Conservation (phyloP, 2,329 filamentous ascomycete genomes). For the Colletotrichum godetiae region DNA sequence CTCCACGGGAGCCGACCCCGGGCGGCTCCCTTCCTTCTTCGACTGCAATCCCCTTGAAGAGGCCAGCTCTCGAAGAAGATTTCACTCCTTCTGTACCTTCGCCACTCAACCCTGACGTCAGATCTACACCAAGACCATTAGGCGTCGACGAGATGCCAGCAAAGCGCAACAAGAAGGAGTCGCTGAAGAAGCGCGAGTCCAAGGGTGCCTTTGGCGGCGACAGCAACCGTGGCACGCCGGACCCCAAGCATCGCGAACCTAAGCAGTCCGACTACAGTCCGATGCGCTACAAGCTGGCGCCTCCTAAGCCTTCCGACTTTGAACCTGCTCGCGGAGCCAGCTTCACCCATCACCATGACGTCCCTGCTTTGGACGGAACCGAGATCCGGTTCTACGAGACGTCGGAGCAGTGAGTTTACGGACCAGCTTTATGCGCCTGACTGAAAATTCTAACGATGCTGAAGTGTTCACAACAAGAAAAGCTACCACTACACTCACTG, state of each 20-base stretch:
- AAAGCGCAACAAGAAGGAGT: conserved; percentile 71
- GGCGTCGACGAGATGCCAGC: conserved; percentile 47
- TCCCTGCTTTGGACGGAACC: conserved; percentile 60
- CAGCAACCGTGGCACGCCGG: conserved; percentile 67
- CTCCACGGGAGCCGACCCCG: conserved; percentile 55
- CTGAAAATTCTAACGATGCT: not conserved
- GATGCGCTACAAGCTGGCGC: conserved; percentile 72
- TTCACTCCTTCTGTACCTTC: conserved; percentile 79
- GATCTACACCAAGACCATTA: conserved; percentile 47
- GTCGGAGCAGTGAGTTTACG: conserved; percentile 69
- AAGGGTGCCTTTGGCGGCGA: conserved; percentile 61
- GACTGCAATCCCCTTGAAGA: conserved; percentile 71
- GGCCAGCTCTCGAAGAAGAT: conserved; percentile 71
- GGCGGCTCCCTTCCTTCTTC: conserved; percentile 49
- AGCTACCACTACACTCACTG: conserved; percentile 91
- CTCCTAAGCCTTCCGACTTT: conserved; percentile 71
- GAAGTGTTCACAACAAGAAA: conserved; percentile 72
- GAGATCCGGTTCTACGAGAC: conserved; percentile 71
- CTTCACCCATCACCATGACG: conserved; percentile 66
- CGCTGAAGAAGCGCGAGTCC: conserved; percentile 75
- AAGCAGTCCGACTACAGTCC: conserved; percentile 60
- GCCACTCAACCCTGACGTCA: conserved; percentile 77
- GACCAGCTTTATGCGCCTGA: not conserved
- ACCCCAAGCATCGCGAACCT: conserved; percentile 57
- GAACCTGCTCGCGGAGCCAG: conserved; percentile 68